A percentile compares a stretch with the other conserved stretches of the same genome.
Conservation (phyloP, 2,329 filamentous ascomycete species). For the Trichoderma semiorbis region DNA sequence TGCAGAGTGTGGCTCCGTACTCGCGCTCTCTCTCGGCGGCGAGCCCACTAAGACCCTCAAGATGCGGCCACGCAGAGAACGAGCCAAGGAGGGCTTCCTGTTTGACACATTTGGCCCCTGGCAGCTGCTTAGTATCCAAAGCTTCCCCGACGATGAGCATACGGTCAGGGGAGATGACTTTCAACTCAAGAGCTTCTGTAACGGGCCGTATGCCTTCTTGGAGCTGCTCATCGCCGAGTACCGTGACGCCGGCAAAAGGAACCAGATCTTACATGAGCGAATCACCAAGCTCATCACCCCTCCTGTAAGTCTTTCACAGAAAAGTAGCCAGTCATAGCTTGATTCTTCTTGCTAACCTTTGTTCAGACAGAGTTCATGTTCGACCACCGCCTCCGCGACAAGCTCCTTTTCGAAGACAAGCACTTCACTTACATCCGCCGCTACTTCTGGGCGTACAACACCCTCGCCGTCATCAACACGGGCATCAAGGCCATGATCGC, state of each 20-base stretch:
- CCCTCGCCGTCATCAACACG: constrained; percentile 57
- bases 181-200: constrained; percentile 52
- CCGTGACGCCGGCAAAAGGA: constrained; percentile 56
- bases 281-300: constrained; percentile 59
- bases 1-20: constrained; percentile 55
- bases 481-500: constrained; percentile 56
- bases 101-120: constrained; percentile 59
- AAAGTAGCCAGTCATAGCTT: neutral
- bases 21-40: constrained; percentile 56
- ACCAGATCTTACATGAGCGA: constrained; percentile 52
- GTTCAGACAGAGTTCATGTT: constrained; percentile 54
- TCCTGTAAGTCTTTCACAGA: constrained; percentile 35
- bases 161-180: constrained; percentile 54
- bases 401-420: constrained; percentile 58
- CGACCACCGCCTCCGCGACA: constrained; percentile 51
- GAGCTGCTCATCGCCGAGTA: constrained; percentile 58
- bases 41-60: constrained; percentile 47
- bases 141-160: constrained; percentile 56
- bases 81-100: constrained; percentile 48
- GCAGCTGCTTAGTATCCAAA: constrained; percentile 57
- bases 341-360: neutral
- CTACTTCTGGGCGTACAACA: constrained; percentile 62
- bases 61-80: constrained; percentile 47
- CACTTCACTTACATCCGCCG: constrained; percentile 59
- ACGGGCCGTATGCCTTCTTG: constrained; percentile 60